A percentile compares a stretch with the other conserved stretches of the same genome.
Conservation (phyloP, 1,139 yeast genomes). For the Taphrina wiesneri region DNA sequence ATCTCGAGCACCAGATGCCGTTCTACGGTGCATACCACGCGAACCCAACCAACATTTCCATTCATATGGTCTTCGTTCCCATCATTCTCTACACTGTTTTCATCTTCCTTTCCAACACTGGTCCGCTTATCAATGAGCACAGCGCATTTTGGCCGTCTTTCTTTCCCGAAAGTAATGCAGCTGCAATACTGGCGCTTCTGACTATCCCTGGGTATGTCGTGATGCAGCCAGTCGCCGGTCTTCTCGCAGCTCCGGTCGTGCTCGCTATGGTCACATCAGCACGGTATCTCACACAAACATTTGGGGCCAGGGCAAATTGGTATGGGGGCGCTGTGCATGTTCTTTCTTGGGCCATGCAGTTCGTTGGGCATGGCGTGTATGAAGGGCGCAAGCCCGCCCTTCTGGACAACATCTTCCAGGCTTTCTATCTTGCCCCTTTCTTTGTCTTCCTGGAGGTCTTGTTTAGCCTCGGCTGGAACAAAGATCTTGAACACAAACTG, state of each 20-base stretch:
- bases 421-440: constrained; percentile 85
- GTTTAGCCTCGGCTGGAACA: constrained; percentile 59
- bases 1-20: constrained; percentile 64
- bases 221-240: constrained; percentile 51
- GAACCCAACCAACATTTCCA: constrained; percentile 65
- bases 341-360: constrained; percentile 77
- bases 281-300: constrained; percentile 39
- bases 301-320: constrained; percentile 43
- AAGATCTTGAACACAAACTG: constrained; percentile 10
- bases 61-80: constrained; percentile 82
- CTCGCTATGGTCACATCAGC: constrained; percentile 42
- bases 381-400: constrained; percentile 87
- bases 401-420: constrained; percentile 76
- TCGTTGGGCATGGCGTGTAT: constrained; percentile 80
- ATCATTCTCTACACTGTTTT: constrained; percentile 62
- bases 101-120: constrained; percentile 47
- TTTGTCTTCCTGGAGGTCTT: constrained; percentile 80
- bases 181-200: constrained; percentile 48
- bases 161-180: constrained; percentile 49
- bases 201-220: constrained; percentile 52
- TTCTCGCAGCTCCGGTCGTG: constrained; percentile 49
- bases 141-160: constrained; percentile 35
- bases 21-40: constrained; percentile 84
- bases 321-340: constrained; percentile 41
- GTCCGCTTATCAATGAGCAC: constrained; percentile 39